phyloP scores from a whole-genome alignment of 2,329 filamentous ascomycete species.

The Aureobasidium sp. region DNA sequence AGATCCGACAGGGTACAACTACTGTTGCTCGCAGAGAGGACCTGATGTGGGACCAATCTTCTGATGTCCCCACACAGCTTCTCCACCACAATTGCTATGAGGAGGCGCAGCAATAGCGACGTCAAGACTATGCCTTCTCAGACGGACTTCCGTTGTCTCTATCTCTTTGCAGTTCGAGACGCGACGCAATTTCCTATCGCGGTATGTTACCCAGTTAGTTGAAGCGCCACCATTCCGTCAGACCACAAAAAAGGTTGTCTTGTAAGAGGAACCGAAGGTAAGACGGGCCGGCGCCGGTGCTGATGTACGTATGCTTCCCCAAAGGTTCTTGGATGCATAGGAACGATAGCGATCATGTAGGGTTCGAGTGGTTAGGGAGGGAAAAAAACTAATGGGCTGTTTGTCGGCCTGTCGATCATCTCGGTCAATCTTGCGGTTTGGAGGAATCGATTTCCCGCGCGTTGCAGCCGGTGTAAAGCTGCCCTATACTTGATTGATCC shows the following conservation, averaged over 20 bases:
- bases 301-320: neutral
- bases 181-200: neutral
- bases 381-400: too few relatives aligned
- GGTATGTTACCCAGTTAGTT: neutral
- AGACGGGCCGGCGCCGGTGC: neutral
- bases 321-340: too few relatives aligned
- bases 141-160: neutral
- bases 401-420: neutral
- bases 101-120: neutral
- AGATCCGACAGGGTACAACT: neutral
- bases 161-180: neutral
- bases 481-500: neutral
- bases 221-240: neutral
- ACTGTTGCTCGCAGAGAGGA: neutral
- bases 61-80: neutral
- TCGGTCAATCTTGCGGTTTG: neutral
- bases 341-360: too few relatives aligned
- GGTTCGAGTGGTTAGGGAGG: too few relatives aligned
- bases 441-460: constrained; percentile 1
- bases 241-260: neutral
- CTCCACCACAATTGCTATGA: neutral
- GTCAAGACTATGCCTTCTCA: neutral
- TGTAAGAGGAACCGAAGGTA: neutral
- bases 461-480: neutral
- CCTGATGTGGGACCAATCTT: neutral